These are phyloP conservation scores for Phoenix roebelenii DNA, from an alignment of 176 grass and related monocot genomes.

Conservation along the genomic window DNA sequence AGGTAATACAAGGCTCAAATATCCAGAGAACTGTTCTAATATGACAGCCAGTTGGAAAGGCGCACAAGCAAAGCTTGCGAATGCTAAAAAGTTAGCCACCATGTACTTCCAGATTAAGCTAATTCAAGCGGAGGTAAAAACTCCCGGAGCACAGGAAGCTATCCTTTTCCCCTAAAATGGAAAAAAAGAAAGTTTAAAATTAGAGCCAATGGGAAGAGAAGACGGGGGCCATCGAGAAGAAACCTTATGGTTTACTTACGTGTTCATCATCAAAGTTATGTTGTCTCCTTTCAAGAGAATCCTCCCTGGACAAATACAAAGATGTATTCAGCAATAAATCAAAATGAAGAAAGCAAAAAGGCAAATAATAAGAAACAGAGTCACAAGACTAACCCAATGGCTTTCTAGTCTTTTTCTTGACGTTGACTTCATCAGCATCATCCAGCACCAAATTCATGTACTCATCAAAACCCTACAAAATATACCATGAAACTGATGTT, in stretches of 20 bases:
- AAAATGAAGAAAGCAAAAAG: conserved; percentile 2
- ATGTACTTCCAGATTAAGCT: no score
- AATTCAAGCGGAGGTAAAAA: no score
- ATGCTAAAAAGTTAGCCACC: no score
- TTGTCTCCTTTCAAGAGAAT: conserved; percentile 94
- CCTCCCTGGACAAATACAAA: conserved; percentile 45
- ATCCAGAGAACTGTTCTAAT: no score
- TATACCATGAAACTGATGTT: no score
- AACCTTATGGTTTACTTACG: conserved; percentile 32
- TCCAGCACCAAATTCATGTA: conserved; percentile 99
- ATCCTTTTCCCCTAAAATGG: no score
- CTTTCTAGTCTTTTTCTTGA: conserved; percentile 84
- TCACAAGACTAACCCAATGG: conserved; percentile 42
- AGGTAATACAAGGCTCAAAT: no score
- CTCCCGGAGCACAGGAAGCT: no score
- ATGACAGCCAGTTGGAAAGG: no score
- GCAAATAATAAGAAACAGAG: not conserved
- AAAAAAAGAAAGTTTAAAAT: no score
- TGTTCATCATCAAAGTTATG: conserved; percentile 96
- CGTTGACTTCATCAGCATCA: conserved; percentile 82
- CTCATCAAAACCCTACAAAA: conserved; percentile 77
- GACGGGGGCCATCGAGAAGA: not conserved
- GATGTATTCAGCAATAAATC: not conserved
- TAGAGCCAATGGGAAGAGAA: no score
- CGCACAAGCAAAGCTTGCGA: no score